Conservation (phyloP, 1,284 basidiomycete species). For the Irpex sp. region DNA sequence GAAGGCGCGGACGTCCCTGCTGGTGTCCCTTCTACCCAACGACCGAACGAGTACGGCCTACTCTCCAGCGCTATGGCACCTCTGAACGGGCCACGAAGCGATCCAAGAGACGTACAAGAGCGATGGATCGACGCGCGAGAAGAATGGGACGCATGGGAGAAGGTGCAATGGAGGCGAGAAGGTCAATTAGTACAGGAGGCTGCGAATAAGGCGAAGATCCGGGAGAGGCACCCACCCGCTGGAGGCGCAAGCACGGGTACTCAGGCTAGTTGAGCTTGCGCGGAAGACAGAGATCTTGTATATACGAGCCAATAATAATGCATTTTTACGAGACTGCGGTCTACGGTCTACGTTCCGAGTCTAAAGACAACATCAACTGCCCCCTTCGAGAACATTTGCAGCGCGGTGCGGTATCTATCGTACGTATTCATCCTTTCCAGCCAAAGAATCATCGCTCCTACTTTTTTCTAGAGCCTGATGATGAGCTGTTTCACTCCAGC, state of each 20-base stretch:
- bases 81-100: conserved; percentile 50
- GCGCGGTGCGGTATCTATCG: not conserved
- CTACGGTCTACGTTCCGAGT: conserved; percentile 1
- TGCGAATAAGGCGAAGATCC: conserved; percentile 27
- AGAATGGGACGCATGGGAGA: conserved; percentile 78
- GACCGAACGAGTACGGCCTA: conserved; percentile 64
- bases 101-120: conserved; percentile 83
- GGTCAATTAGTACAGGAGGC: conserved; percentile 38
- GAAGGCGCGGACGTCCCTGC: conserved; percentile 45
- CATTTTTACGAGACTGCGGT: not conserved
- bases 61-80: conserved; percentile 64
- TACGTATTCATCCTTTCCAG: not conserved
- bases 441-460: not conserved
- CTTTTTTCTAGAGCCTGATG: conserved; percentile 41
- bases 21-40: conserved; percentile 39
- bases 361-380: not conserved
- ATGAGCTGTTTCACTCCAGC: conserved; percentile 83
- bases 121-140: conserved; percentile 82
- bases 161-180: conserved; percentile 64
- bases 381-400: not conserved
- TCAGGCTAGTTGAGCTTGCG: not conserved
- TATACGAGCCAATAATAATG: not conserved
- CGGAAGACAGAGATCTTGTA: not conserved
- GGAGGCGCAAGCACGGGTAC: not conserved
- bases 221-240: conserved; percentile 18